Percentiles rank a stretch among this genome's conserved stretches.
phyloP scores from a whole-genome alignment of 768 basidiomycete species.

The Russula sp. region DNA sequence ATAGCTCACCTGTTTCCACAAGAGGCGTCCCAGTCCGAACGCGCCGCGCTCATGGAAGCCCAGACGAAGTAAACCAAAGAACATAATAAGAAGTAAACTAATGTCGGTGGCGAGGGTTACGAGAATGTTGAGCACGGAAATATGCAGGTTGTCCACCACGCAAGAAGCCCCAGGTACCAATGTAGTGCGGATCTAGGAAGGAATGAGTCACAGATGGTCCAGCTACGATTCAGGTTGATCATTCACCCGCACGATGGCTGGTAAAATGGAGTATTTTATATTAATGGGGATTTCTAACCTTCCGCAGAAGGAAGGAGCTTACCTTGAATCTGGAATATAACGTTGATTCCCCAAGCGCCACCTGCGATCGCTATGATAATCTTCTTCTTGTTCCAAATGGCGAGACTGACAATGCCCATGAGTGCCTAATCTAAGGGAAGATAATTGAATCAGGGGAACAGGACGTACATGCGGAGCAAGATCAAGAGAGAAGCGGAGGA shows the following conservation, averaged over 20 bases:
- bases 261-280: too few species aligned
- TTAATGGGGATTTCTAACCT: too few species aligned
- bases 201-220: not conserved
- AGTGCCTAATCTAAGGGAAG: too few species aligned
- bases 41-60: not conserved
- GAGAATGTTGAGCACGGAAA: not conserved
- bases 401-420: not conserved
- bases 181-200: not conserved
- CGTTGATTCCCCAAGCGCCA: too few species aligned
- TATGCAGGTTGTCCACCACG: not conserved
- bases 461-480: too few species aligned
- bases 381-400: not conserved
- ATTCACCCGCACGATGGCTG: too few species aligned
- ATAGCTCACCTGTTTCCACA: slow-evolving; percentile 8
- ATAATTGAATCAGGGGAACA: too few species aligned
- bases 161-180: not conserved
- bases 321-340: too few species aligned
- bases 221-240: too few species aligned
- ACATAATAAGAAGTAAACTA: not conserved
- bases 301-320: too few species aligned
- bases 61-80: not conserved
- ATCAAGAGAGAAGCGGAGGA: not conserved
- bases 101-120: not conserved
- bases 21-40: not conserved
- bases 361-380: too few species aligned